Evolutionary conservation across 2,329 filamentous ascomycete species (phyloP), one percentile per base, ranked within the genome.

Genomic region (Aspergillus tamarii): DNA sequence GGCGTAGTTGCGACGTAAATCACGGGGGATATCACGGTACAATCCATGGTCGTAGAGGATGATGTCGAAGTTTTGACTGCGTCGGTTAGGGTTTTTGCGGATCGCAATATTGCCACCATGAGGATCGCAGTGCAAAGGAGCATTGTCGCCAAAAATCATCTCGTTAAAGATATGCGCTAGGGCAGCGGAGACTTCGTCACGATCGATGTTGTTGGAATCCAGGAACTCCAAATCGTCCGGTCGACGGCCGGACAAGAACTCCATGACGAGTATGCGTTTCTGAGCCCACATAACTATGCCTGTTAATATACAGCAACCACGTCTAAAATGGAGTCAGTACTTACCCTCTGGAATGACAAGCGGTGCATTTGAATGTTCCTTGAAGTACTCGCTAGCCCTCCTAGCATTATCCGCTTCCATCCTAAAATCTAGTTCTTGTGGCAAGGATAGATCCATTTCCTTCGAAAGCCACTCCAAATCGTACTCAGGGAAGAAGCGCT

Each of bases 81-180:
- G 82, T 41, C 86, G 84, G 19, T 77, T 80, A 5, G 84, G 77
- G 73, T 94, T 95, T 76, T 92, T 89, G 48, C 94, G 89, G 65
- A 99, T 93, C 26, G 95, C 94, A 61, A 99, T 91, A 74, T 99
- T 99, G 53, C 95, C 95, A 55, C 94, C 95, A 74, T 99, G 95
- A 0, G 95, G 95, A 75, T 99, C 95, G 80, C 95, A 99, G 81
- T 99, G 95, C 45, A 99, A 82, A 0, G 95, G 93, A 0, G 94
- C 94, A 64, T 90, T 86, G 59, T 89, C 87, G 56, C 94, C 94
- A 69, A 99, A 99, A 70, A 99, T 97, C 95, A 99, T 99, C 77
- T 98, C 94, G 82, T 99, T 99, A 85, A 99, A 99, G 64, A 99
- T 93, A 64, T 90, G 89, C 0, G 95, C 91, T 4, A 99, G 84